A percentile compares a stretch with the other conserved stretches of the same genome.
phyloP scores from a whole-genome alignment of 106 monocot genomes.

The Dactylorhiza incarnata region DNA sequence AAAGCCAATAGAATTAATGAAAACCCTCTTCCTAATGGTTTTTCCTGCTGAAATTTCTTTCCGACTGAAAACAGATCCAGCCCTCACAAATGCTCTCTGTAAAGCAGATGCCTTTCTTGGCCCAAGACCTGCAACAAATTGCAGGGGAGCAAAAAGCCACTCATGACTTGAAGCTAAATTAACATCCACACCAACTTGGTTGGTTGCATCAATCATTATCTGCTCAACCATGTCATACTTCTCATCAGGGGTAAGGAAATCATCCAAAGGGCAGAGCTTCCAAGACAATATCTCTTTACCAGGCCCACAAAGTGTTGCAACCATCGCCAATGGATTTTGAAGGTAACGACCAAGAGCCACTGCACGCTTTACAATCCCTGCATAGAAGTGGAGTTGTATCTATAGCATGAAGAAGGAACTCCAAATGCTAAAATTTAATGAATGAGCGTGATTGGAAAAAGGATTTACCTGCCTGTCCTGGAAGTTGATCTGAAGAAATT shows the following conservation, averaged over 20 bases:
- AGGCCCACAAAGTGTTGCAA: conserved; percentile 90
- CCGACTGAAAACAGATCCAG: conserved; percentile 61
- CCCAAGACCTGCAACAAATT: conserved; percentile 90
- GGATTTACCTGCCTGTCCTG: conserved; percentile 69
- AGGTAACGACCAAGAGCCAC: conserved; percentile 89
- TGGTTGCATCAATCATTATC: conserved; percentile 94
- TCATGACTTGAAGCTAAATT: conserved; percentile 95
- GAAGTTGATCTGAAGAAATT: conserved; percentile 80
- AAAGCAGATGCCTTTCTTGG: conserved; percentile 83
- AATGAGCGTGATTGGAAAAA: not conserved
- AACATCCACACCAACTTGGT: conserved; percentile 84
- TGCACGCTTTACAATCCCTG: conserved; percentile 93
- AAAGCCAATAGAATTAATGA: conserved; percentile 80
- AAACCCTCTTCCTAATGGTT: conserved; percentile 78
- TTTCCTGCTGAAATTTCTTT: conserved; percentile 77
- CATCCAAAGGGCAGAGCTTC: conserved; percentile 76
- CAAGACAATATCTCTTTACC: conserved; percentile 91
- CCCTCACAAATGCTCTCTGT: conserved; percentile 69
- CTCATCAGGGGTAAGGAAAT: conserved; percentile 84
- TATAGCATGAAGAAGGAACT: not conserved
- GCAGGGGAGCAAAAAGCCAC: conserved; percentile 89
- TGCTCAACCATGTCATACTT: conserved; percentile 93
- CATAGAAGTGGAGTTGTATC: not conserved
- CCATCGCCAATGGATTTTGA: conserved; percentile 97
- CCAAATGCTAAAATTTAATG: not conserved